Evolutionary conservation across 192 early-diverging fungal species (phyloP).

Genomic region (Entrophospora sp.): DNA sequence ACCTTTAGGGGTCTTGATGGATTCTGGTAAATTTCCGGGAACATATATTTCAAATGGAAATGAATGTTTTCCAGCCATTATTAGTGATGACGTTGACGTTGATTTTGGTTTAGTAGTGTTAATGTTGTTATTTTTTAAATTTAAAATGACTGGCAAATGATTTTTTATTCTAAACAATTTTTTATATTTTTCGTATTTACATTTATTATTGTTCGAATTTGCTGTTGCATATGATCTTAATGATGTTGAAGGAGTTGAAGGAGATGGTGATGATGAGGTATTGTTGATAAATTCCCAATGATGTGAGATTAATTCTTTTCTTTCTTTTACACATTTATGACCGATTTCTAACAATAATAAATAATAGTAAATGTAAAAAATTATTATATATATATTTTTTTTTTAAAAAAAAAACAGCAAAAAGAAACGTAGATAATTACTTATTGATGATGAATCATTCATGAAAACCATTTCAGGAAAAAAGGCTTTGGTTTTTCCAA

Average conservation of each 20-base stretch:
- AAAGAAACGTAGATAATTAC: conserved; percentile 25
- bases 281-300: not conserved
- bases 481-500: conserved; percentile 39
- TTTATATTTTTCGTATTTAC: no score
- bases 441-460: conserved; percentile 35
- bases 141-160: no score
- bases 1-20: conserved; percentile 26
- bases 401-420: conserved; percentile 10
- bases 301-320: not conserved
- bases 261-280: no score
- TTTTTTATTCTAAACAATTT: no score
- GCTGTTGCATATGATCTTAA: no score
- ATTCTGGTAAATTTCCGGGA: conserved; percentile 28
- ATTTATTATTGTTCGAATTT: no score
- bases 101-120: conserved; percentile 14
- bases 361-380: not conserved
- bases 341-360: no score
- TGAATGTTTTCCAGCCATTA: conserved; percentile 25
- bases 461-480: conserved; percentile 34
- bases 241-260: no score
- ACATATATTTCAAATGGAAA: conserved; percentile 30
- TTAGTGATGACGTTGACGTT: conserved; percentile 8
- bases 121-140: not conserved
- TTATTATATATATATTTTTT: not conserved
- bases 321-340: not conserved